Base-by-base conservation (phyloP, 2,329 filamentous ascomycete species). In the Phialophora macrospora region DNA sequence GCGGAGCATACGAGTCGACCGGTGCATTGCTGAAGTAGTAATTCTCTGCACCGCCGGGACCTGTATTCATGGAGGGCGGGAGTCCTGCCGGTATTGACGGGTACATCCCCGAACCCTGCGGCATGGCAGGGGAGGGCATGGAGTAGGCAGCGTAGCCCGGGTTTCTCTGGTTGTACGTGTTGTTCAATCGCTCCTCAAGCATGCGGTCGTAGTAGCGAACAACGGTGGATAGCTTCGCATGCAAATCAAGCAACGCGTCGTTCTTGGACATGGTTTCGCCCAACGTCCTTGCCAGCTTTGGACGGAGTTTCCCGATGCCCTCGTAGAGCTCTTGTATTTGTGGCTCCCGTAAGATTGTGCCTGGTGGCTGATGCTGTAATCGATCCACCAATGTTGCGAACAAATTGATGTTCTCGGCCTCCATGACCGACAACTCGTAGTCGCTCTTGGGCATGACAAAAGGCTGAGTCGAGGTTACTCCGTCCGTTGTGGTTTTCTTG, bases 201-300 rank as follows among this genome's bases (percentile, higher is more conserved):
- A 99, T 98, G 48, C 93, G 88, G 77, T 99, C 95, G 75, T 99
- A 99, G 76, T 98, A 98, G 38, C 95, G 88, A 4, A 99, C 95
- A 28, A 98, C 95, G 0, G 94, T 97, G 0, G 94, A 95, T 26
- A 99, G 83, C 76, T 99, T 99, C 20, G 93, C 91, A 76, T 99
- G 95, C 0, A 99, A 83, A 76, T 99, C 95, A 26, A 98, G 85
- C 9, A 99, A 84, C 0, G 94, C 95, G 76, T 99, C 93, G 77
- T 98, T 95, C 79, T 99, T 99, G 85, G 95, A 98, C 95, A 99
- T 98, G 0, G 95, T 97, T 80, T 99, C 95, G 62, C 95, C 95
- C 75, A 98, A 97, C 0, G 94, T 97, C 64, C 95, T 87, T 4
- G 95, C 95, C 62, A 99, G 83, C 77, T 99, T 99, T 1, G 95